A percentile compares a stretch with the other conserved stretches of the same genome.
Conservation (phyloP, 148 eudicot species). For the Cornus kousa region DNA sequence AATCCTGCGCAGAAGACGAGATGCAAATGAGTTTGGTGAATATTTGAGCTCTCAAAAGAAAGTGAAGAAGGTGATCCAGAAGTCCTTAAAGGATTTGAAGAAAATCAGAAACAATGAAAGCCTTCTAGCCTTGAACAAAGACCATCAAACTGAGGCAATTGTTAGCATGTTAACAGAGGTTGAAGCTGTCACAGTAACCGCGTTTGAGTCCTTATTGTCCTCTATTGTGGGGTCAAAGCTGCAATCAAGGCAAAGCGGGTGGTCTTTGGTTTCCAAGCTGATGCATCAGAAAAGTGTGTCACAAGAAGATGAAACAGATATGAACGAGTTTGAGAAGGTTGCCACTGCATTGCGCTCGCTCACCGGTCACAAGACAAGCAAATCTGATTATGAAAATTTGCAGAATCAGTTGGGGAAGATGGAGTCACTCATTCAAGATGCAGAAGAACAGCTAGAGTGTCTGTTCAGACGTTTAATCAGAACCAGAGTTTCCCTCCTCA, state of each 20-base stretch:
- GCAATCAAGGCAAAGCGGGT: too few relatives aligned
- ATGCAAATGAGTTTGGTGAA: slow-evolving; percentile 15
- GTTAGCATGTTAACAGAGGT: slow-evolving; percentile 14
- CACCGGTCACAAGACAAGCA: slow-evolving; percentile 20
- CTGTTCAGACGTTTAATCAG: slow-evolving; percentile 39
- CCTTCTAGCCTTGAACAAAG: not conserved
- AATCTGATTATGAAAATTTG: slow-evolving; percentile 11
- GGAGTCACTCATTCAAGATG: slow-evolving; percentile 34
- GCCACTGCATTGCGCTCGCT: slow-evolving; percentile 28
- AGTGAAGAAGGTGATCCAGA: slow-evolving; percentile 27
- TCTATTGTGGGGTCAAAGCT: not conserved
- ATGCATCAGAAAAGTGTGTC: not conserved
- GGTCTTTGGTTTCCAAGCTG: not conserved
- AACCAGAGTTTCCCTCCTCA: slow-evolving; percentile 44
- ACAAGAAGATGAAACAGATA: not conserved
- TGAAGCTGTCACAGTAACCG: slow-evolving; percentile 18
- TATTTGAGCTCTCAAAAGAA: slow-evolving; percentile 32
- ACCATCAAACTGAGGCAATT: not conserved
- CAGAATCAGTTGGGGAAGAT: slow-evolving; percentile 19
- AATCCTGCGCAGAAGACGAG: slow-evolving; percentile 37
- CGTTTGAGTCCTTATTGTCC: slow-evolving; percentile 20
- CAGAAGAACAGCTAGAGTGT: slow-evolving; percentile 39
- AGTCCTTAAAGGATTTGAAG: slow-evolving; percentile 33
- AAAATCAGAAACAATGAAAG: slow-evolving; percentile 5
- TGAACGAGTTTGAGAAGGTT: slow-evolving; percentile 23